Base-by-base conservation (phyloP, 1,284 basidiomycete species). In the Ustilago crameri region DNA sequence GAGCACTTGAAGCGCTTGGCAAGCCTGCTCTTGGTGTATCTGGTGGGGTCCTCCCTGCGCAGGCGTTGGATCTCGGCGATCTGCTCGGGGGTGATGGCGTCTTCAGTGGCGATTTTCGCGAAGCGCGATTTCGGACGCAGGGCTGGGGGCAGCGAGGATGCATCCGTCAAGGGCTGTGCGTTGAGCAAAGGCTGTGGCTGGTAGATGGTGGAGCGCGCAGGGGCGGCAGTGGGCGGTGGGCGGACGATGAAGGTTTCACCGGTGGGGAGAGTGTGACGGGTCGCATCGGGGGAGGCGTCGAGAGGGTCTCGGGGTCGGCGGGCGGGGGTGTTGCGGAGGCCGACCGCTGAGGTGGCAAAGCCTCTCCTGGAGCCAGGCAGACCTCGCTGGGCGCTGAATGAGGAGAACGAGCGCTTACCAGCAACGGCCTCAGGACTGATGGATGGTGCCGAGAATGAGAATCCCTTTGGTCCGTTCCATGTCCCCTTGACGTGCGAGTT, bases 401-500 rank as follows among this genome's bases (percentile, higher is more conserved):
- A 50, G 4, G 60, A 63, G 34, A 59, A 76, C 24, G 44, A 20
- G 12, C 73, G 60, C 57, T 59, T 61, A 18, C 65, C 64, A 9
- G 64, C 59, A 14, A 61, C 56, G 14, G 61, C 62, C 22, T 58
- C 52, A 10, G 68, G 62, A 5, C 44, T 58, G 48, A 71, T 54
- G 5, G 69, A 51, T 5, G 63, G 58, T 15, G 63, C 42, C 3
- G 40, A 32, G 37, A 67, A 67, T 5, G 58, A 55, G 27, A 49
- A 81, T 14, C 80, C 80, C 57, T 78, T 79, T 17, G 78, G 79
- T 2, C 79, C 80, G 8, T 52, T 51, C 85, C 85, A 86, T 23
- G 78, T 82, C 17, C 87, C 87, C 79, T 87, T 86, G 79, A 93
- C 89, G 89, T 93, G 91, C 59, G 87, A 86, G 68, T 90, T 89